phyloP scores from a whole-genome alignment of 306 rosid genomes.

The Cicer pinnatifidum region DNA sequence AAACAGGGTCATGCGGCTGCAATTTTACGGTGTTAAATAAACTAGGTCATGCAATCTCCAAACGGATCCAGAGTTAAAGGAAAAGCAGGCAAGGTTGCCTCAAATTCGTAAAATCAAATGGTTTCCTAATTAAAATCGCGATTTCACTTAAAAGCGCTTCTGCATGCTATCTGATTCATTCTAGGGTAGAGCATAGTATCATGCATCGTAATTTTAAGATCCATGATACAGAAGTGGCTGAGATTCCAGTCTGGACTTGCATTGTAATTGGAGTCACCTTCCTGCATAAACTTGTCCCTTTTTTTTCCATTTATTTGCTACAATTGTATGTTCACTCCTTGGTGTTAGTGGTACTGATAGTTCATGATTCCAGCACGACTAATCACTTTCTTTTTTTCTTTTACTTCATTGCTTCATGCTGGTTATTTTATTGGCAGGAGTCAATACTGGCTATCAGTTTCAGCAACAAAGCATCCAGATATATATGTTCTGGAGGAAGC shows the following conservation, averaged over 20 bases:
- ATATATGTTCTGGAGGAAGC: slow-evolving; percentile 92
- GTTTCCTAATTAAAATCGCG: no score
- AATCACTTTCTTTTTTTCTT: slow-evolving; percentile 12
- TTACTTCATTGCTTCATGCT: slow-evolving; percentile 18
- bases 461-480: slow-evolving; percentile 94
- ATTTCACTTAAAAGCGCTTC: no score
- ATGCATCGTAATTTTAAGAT: not conserved
- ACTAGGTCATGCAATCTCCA: no score
- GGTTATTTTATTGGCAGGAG: slow-evolving; percentile 56
- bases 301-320: slow-evolving; percentile 16
- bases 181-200: no score
- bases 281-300: slow-evolving; percentile 11
- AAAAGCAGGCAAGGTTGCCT: no score
- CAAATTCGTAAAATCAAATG: no score
- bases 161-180: no score
- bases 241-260: not conserved
- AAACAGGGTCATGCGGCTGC: not conserved
- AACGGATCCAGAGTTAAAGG: no score
- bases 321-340: slow-evolving; percentile 30
- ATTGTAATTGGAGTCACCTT: slow-evolving; percentile 22
- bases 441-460: slow-evolving; percentile 83
- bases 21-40: no score
- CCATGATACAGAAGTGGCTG: not conserved
- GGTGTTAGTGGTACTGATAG: slow-evolving; percentile 18
- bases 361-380: slow-evolving; percentile 23